phyloP scores from a whole-genome alignment of 371 early-diverging fungal species.

The Rhizopus delemar region DNA sequence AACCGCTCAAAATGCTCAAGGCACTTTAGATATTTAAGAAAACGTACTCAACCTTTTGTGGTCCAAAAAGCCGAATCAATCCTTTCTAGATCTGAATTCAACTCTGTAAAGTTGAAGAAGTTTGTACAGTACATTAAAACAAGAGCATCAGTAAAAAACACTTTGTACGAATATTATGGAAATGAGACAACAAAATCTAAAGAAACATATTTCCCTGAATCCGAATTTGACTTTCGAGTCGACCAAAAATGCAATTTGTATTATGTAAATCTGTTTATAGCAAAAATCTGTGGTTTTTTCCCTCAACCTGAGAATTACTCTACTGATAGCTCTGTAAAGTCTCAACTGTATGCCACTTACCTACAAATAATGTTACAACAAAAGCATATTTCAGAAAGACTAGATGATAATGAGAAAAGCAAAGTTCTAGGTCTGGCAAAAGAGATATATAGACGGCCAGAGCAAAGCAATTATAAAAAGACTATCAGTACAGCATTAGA shows the following conservation, averaged over 20 bases:
- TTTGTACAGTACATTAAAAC: constrained; percentile 3
- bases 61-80: neutral
- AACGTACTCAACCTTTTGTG: neutral
- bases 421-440: too few relatives aligned
- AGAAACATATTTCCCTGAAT: constrained; percentile 56
- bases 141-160: neutral
- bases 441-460: too few relatives aligned
- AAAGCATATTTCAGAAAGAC: too few relatives aligned
- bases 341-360: too few relatives aligned
- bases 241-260: constrained; percentile 25
- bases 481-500: too few relatives aligned
- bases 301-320: too few relatives aligned
- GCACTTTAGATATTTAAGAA: neutral
- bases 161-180: neutral
- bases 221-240: constrained; percentile 87
- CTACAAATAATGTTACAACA: too few relatives aligned
- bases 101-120: neutral
- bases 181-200: neutral
- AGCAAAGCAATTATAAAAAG: too few relatives aligned
- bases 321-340: too few relatives aligned
- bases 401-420: too few relatives aligned
- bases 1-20: neutral
- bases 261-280: neutral
- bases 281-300: too few relatives aligned
- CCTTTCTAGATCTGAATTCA: neutral